phyloP scores from a whole-genome alignment of 805 yeast genomes.

The Priceomyces castillae region DNA sequence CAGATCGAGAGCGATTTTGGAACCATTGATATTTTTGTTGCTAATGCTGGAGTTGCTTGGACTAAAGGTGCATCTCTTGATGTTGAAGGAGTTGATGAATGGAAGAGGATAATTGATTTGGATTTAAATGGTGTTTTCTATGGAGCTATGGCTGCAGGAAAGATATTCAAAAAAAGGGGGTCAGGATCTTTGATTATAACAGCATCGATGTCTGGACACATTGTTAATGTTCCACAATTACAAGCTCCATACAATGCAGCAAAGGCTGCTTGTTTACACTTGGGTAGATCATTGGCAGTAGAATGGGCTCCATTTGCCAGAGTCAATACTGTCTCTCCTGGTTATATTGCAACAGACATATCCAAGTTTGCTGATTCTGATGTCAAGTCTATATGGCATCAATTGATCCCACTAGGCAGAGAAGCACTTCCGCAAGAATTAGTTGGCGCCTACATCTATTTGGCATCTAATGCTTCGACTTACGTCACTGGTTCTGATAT shows the following conservation, averaged over 20 bases:
- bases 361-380: constrained; percentile 34
- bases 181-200: constrained; percentile 44
- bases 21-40: constrained; percentile 76
- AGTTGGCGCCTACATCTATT: constrained; percentile 46
- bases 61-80: constrained; percentile 52
- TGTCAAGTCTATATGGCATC: constrained; percentile 37
- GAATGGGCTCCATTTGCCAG: constrained; percentile 49
- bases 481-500: constrained; percentile 46
- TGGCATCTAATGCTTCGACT: constrained; percentile 44
- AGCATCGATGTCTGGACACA: constrained; percentile 48
- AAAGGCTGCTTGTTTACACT: constrained; percentile 44
- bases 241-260: constrained; percentile 49
- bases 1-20: constrained; percentile 69
- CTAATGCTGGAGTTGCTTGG: constrained; percentile 91
- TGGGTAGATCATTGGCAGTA: constrained; percentile 43
- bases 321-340: constrained; percentile 44
- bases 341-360: constrained; percentile 42
- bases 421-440: constrained; percentile 43
- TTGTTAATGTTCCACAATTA: constrained; percentile 44
- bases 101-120: constrained; percentile 37
- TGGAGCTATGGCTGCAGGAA: constrained; percentile 42
- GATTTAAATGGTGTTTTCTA: constrained; percentile 43
- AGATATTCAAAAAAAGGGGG: constrained; percentile 37
- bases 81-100: constrained; percentile 32
- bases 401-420: constrained; percentile 45